phyloP scores from a whole-genome alignment of 495 filamentous ascomycete genomes.

The Oleoguttula mirabilis region DNA sequence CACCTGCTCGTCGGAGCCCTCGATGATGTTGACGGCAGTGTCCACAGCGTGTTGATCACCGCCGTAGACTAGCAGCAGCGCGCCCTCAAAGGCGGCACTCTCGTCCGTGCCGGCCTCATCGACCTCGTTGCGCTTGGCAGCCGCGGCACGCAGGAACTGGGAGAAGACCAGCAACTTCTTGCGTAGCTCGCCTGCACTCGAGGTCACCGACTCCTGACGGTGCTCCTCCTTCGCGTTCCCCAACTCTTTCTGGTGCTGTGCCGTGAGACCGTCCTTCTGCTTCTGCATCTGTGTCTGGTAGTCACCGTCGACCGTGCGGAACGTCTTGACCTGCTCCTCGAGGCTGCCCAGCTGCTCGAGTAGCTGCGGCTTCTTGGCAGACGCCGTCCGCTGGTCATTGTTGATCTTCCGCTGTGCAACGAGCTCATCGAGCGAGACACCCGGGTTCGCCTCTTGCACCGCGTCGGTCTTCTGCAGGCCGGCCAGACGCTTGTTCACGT shows the following conservation, averaged over 20 bases:
- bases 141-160: slow-evolving; percentile 39
- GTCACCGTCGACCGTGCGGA: slow-evolving; percentile 69
- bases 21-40: slow-evolving; percentile 72
- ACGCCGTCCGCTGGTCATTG: slow-evolving; percentile 77
- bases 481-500: slow-evolving; percentile 78
- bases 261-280: slow-evolving; percentile 63
- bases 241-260: slow-evolving; percentile 56
- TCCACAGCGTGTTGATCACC: slow-evolving; percentile 71
- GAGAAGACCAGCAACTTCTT: slow-evolving; percentile 35
- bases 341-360: slow-evolving; percentile 60
- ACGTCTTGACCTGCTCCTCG: slow-evolving; percentile 72
- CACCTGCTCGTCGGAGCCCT: slow-evolving; percentile 64
- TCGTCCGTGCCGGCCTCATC: slow-evolving; percentile 56
- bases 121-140: slow-evolving; percentile 47
- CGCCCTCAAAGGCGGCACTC: slow-evolving; percentile 77
- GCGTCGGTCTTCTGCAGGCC: slow-evolving; percentile 66
- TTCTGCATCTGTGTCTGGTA: slow-evolving; percentile 54
- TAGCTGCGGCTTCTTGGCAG: slow-evolving; percentile 77
- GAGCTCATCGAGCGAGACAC: slow-evolving; percentile 70
- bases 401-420: slow-evolving; percentile 79
- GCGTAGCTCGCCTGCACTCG: slow-evolving; percentile 42
- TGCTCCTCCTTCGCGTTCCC: slow-evolving; percentile 48
- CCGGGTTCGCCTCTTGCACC: slow-evolving; percentile 64
- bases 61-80: slow-evolving; percentile 76
- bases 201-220: slow-evolving; percentile 44